Evolutionary conservation across 345 rosid genomes (phyloP).

Genomic region (Punica granatum): DNA sequence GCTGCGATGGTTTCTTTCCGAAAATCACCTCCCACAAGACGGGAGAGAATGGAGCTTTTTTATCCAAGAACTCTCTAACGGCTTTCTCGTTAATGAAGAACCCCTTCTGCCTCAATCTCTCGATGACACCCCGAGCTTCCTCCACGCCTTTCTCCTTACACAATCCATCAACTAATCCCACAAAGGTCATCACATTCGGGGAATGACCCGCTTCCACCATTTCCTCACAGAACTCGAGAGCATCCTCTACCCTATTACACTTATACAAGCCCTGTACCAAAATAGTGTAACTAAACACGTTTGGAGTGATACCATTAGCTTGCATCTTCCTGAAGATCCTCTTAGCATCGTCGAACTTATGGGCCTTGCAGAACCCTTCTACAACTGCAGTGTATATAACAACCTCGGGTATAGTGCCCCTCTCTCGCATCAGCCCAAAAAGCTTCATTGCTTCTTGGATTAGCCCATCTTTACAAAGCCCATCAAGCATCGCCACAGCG

Average conservation of each 20-base stretch:
- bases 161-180: slow-evolving; percentile 69
- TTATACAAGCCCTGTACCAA: slow-evolving; percentile 62
- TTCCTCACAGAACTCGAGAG: slow-evolving; percentile 45
- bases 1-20: slow-evolving; percentile 40
- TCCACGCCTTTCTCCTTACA: slow-evolving; percentile 61
- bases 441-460: slow-evolving; percentile 89
- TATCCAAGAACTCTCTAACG: slow-evolving; percentile 68
- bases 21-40: slow-evolving; percentile 64
- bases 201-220: slow-evolving; percentile 91
- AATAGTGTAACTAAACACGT: slow-evolving; percentile 58
- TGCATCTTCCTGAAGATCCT: slow-evolving; percentile 85
- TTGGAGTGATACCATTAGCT: slow-evolving; percentile 51
- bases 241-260: slow-evolving; percentile 51
- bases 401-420: slow-evolving; percentile 82
- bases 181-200: slow-evolving; percentile 70
- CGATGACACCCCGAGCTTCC: slow-evolving; percentile 41
- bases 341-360: slow-evolving; percentile 66
- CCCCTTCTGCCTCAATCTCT: slow-evolving; percentile 50
- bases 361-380: slow-evolving; percentile 83
- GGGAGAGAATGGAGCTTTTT: slow-evolving; percentile 54
- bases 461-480: slow-evolving; percentile 91
- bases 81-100: slow-evolving; percentile 54
- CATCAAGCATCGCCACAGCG: slow-evolving; percentile 95
- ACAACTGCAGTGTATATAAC: slow-evolving; percentile 90
- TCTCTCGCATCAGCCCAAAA: slow-evolving; percentile 71